These are phyloP conservation scores for Colletotrichum cereale DNA, from an alignment of 2,329 filamentous ascomycete genomes.

Conservation along the genomic window DNA sequence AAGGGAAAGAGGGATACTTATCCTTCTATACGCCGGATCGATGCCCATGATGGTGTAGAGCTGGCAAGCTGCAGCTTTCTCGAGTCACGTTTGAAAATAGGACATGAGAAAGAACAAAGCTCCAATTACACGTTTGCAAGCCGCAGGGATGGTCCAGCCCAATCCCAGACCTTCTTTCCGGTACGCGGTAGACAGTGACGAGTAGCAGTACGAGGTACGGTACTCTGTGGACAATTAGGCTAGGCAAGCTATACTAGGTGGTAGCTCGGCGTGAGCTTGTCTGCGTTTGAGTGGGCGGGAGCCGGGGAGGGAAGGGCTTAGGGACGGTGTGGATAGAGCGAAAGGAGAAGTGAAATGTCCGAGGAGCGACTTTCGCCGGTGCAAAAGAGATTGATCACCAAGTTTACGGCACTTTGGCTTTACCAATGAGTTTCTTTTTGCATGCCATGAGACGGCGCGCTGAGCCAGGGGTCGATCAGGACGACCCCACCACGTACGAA, in stretches of 20 bases:
- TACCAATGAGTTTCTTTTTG: neutral
- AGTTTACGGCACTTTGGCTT: neutral
- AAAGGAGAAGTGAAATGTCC: slow-evolving; percentile 16
- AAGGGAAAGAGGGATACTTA: slow-evolving; percentile 9
- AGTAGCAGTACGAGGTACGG: no score
- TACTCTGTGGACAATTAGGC: no score
- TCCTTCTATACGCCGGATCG: neutral
- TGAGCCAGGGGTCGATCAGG: neutral
- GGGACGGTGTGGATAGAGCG: neutral
- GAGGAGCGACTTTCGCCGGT: neutral
- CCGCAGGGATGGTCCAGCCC: slow-evolving; percentile 26
- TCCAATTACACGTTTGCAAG: slow-evolving; percentile 15
- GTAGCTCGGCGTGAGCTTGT: slow-evolving; percentile 28
- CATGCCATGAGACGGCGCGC: neutral
- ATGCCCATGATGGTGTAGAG: slow-evolving; percentile 22
- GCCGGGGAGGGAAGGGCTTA: neutral
- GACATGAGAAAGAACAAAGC: no score
- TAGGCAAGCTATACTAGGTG: no score
- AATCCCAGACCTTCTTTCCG: neutral
- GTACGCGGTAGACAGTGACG: neutral
- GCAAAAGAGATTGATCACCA: neutral
- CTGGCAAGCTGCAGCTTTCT: slow-evolving; percentile 7
- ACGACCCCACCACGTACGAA: neutral
- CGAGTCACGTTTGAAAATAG: neutral
- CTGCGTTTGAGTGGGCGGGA: slow-evolving; percentile 18